A percentile compares a stretch with the other conserved stretches of the same genome.
phyloP scores from a whole-genome alignment of 208 protist genomes.

The Leishmania arabica region DNA sequence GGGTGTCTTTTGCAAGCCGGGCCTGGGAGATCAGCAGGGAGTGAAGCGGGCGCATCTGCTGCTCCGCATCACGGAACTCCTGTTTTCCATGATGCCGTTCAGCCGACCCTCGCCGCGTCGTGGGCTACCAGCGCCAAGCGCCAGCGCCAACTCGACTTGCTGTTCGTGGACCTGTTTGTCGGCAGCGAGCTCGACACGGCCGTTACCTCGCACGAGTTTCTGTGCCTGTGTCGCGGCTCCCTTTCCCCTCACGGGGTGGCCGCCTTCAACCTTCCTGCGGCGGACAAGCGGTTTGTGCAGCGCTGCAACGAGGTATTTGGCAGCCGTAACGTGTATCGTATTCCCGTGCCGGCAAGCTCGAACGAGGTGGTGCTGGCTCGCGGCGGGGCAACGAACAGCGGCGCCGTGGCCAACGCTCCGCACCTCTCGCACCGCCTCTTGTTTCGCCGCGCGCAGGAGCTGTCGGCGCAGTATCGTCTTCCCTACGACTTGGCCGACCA shows the following conservation, averaged over 20 bases:
- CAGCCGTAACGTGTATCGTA: constrained; percentile 57
- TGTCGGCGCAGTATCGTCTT: constrained; percentile 58
- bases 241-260: constrained; percentile 72
- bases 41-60: not conserved
- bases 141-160: constrained; percentile 55
- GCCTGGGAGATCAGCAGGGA: not conserved
- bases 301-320: constrained; percentile 63
- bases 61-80: constrained; percentile 14
- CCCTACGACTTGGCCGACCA: constrained; percentile 75
- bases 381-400: constrained; percentile 18
- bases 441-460: constrained; percentile 52
- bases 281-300: constrained; percentile 56
- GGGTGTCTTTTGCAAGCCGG: not conserved
- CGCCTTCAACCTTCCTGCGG: constrained; percentile 78
- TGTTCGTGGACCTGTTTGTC: constrained; percentile 87
- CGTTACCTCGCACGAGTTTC: constrained; percentile 53
- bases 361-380: constrained; percentile 83
- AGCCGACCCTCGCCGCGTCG: not conserved
- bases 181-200: constrained; percentile 57
- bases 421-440: constrained; percentile 63
- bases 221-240: constrained; percentile 46
- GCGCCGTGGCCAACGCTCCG: constrained; percentile 12
- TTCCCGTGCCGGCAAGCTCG: constrained; percentile 60
- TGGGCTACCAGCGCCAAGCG: constrained; percentile 18
- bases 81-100: not conserved